A percentile compares a stretch with the other conserved stretches of the same genome.
Conservation (phyloP, 1,284 basidiomycete genomes). For the Apiotrichum domesticum region DNA sequence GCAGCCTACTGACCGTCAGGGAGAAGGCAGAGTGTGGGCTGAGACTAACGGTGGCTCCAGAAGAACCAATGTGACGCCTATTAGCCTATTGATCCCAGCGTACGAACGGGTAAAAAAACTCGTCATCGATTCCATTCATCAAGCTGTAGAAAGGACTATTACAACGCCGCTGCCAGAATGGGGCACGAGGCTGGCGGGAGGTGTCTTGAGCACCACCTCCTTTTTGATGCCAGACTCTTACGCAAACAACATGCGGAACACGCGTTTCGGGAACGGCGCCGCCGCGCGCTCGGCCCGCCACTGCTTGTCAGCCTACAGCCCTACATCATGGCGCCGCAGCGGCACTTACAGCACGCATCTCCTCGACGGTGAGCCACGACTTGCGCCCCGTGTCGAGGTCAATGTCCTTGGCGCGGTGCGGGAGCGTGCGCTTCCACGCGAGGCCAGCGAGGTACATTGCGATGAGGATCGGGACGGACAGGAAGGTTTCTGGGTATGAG, state of each 20-base stretch:
- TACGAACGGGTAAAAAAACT: too few relatives aligned
- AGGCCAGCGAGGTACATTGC: constrained; percentile 39
- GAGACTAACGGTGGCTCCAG: too few relatives aligned
- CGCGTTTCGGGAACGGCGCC: constrained; percentile 29
- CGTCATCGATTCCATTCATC: too few relatives aligned
- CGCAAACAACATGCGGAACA: constrained; percentile 35
- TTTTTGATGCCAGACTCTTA: too few relatives aligned
- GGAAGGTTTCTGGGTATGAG: constrained; percentile 35
- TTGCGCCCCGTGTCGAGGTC: constrained; percentile 49
- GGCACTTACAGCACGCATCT: constrained; percentile 27
- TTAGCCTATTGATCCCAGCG: too few relatives aligned
- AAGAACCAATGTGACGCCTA: too few relatives aligned
- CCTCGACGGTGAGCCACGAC: constrained; percentile 46
- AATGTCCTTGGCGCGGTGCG: constrained; percentile 40
- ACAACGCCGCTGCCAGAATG: too few relatives aligned
- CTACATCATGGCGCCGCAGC: background rate
- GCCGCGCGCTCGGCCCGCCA: constrained; percentile 24
- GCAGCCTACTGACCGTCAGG: too few relatives aligned
- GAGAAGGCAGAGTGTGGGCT: too few relatives aligned
- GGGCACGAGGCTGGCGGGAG: too few relatives aligned
- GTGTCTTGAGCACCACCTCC: too few relatives aligned
- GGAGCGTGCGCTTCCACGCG: constrained; percentile 41
- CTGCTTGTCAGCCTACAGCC: background rate
- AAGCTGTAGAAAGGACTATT: too few relatives aligned
- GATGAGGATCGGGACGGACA: constrained; percentile 40